Conservation (phyloP, 2,329 filamentous ascomycete species). For the Monosporascus sp. region DNA sequence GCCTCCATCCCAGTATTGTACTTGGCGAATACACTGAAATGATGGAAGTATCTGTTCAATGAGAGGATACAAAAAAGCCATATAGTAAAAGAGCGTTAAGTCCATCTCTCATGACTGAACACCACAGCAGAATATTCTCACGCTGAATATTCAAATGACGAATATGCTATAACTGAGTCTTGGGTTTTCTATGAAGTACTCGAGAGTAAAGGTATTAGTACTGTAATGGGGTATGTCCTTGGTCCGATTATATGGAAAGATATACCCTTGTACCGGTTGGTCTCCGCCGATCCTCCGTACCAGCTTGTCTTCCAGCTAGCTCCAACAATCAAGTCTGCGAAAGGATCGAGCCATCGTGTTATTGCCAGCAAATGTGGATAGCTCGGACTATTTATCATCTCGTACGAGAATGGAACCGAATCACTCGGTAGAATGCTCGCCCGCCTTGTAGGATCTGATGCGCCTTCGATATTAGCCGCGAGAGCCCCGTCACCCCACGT, state of each 20-base stretch:
- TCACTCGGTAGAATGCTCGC: not conserved
- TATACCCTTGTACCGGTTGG: too few species aligned
- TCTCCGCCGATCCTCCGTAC: not conserved
- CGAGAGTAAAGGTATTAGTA: not conserved
- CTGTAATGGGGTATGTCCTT: not conserved
- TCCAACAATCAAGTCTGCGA: too few species aligned
- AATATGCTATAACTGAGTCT: not conserved
- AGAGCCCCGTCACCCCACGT: conserved; percentile 17
- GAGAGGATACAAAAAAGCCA: too few species aligned
- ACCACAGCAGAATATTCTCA: too few species aligned
- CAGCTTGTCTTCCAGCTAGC: not conserved
- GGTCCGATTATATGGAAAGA: too few species aligned
- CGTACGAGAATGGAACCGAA: not conserved
- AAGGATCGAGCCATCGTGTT: too few species aligned
- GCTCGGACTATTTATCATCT: not conserved
- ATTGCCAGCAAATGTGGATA: not conserved
- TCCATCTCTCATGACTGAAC: too few species aligned
- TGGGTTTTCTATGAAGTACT: not conserved
- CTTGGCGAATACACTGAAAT: too few species aligned
- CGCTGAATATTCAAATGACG: too few species aligned
- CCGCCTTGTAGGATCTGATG: conserved; percentile 12
- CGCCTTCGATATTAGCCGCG: conserved; percentile 25
- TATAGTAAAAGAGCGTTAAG: too few species aligned
- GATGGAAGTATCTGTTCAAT: too few species aligned
- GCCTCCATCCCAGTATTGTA: not conserved